Percentiles rank a stretch among this genome's conserved stretches.
Conservation (phyloP, 352 stramenopile species). For the Phytopythium cucurbitacearum region DNA sequence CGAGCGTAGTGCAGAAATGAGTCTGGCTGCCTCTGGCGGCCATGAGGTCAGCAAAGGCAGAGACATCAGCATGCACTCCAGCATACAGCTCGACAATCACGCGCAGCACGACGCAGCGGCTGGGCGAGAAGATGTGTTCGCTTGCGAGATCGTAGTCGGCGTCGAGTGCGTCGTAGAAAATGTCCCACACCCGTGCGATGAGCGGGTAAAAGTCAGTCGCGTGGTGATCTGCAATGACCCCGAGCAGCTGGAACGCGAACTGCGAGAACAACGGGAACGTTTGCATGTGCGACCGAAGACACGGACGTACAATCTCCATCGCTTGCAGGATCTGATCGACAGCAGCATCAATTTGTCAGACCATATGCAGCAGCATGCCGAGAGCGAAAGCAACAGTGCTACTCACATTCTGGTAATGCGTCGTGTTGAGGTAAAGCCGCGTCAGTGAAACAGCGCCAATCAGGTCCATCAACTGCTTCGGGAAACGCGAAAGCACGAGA, state of each 20-base stretch:
- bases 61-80: conserved; percentile 31
- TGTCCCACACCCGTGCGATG: conserved; percentile 37
- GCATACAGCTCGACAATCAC: conserved; percentile 51
- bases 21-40: conserved; percentile 26
- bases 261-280: conserved; percentile 32
- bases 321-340: conserved; percentile 39
- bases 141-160: conserved; percentile 26
- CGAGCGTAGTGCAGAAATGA: conserved; percentile 18
- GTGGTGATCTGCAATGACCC: conserved; percentile 57
- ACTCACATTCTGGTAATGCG: conserved; percentile 58
- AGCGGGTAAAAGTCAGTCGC: conserved; percentile 65
- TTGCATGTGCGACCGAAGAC: conserved; percentile 25
- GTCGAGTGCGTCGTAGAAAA: conserved; percentile 45
- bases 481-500: conserved; percentile 49
- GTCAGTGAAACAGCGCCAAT: conserved; percentile 57
- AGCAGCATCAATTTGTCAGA: conserved; percentile 1
- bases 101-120: conserved; percentile 31
- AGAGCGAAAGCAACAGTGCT: neutral
- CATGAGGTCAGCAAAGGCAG: conserved; percentile 39
- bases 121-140: conserved; percentile 33
- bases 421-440: conserved; percentile 60
- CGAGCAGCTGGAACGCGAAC: conserved; percentile 68
- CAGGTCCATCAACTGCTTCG: conserved; percentile 44
- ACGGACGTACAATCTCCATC: conserved; percentile 51
- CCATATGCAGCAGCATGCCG: neutral